phyloP scores from a whole-genome alignment of 2,329 filamentous ascomycete species.

The Colletotrichum euphorbiae region DNA sequence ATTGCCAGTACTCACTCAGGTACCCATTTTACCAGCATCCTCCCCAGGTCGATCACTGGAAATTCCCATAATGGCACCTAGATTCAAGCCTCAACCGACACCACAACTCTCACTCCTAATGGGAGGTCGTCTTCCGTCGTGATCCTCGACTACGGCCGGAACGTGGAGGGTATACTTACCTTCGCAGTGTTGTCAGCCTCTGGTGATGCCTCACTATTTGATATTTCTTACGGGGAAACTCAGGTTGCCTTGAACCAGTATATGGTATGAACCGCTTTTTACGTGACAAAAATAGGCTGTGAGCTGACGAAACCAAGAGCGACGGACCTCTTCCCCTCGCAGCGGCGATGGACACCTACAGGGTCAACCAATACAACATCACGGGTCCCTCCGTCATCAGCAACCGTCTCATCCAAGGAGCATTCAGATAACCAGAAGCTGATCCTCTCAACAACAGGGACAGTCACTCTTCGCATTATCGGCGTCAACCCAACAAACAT shows the following conservation, averaged over 20 bases:
- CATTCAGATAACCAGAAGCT: conserved; percentile 53
- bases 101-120: conserved; percentile 8
- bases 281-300: conserved; percentile 2
- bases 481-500: conserved; percentile 44
- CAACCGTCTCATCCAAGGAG: conserved; percentile 51
- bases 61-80: not conserved
- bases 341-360: conserved; percentile 52
- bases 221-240: conserved; percentile 21
- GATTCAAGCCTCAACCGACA: not conserved
- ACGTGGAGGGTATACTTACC: conserved; percentile 21
- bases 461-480: conserved; percentile 44
- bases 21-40: not conserved
- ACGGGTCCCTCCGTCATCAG: conserved; percentile 41
- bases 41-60: not conserved
- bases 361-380: conserved; percentile 51
- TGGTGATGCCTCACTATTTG: conserved; percentile 15
- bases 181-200: conserved; percentile 26
- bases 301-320: conserved; percentile 1
- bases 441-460: conserved; percentile 47
- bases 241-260: not conserved
- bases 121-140: conserved; percentile 5
- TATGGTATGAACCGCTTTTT: not conserved
- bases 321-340: conserved; percentile 50
- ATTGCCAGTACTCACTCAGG: not conserved
- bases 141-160: conserved; percentile 20